Evolutionary conservation across 2,329 filamentous ascomycete species (phyloP), one percentile per base, ranked within the genome.

Genomic region (Colletotrichum sp.): DNA sequence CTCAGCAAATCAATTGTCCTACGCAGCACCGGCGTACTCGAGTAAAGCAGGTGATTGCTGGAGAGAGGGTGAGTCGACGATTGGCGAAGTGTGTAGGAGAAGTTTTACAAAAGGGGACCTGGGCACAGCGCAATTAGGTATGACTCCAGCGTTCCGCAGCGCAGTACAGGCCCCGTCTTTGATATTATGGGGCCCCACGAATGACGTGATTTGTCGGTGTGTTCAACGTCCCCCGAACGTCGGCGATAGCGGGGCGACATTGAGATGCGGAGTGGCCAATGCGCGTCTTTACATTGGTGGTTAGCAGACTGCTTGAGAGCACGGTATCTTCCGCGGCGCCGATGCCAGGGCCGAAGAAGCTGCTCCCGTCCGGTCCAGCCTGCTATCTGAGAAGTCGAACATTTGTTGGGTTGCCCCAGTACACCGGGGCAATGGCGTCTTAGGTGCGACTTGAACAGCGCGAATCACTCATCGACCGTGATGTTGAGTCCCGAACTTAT

Each of bases 11-110:
- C 76, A 71, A 75, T 70, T 65, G 67, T 74, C 68, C 67, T 59
- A 69, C 61, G 76, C 76, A 78, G 76, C 76, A 78, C 76, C 76
- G 76, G 76, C 74, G 76, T 78, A 78, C 76, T 78, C 76, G 76
- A 74, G 69, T 67, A 24, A 71, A 74, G 36, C 61, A 74, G 70
- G 70, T 69, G 65, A 34, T 74, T 74, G 70, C 18, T 34, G 59
- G 21, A 32, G 21, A 39, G 26, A 34, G 15, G 24, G 12, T 24
- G 21, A 57, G 18, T 30, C n/a, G 30, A n/a, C 10, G 13, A 18
- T 55, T 69, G 57, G 8, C 52, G 59, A 59, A 36, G 34, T 74
- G 74, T 52, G 26, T 18, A 18, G 21, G 28, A 64, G 65, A 68
- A 64, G 65, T 67, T 68, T 76, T 12, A 24, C 12, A 6, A 36